Evolutionary conservation across 2,329 filamentous ascomycete genomes (phyloP).

Genomic region (Periconia sp.): DNA sequence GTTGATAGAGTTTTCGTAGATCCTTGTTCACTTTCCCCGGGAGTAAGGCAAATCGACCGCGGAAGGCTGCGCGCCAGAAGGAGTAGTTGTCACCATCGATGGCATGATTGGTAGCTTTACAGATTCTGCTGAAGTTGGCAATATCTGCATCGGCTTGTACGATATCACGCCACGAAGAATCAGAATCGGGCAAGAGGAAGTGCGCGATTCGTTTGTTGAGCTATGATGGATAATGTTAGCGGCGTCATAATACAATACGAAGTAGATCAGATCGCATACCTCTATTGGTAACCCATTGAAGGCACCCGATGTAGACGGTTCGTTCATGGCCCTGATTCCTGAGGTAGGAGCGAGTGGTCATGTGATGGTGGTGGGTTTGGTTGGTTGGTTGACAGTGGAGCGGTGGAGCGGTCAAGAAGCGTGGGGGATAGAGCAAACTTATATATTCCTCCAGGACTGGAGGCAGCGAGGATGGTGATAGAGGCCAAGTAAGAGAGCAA

Average conservation of each 20-base stretch:
- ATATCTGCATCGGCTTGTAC: constrained; percentile 46
- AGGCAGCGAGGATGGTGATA: background rate
- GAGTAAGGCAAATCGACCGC: constrained; percentile 43
- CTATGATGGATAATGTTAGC: constrained; percentile 21
- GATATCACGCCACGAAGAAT: constrained; percentile 1
- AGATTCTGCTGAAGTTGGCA: constrained; percentile 43
- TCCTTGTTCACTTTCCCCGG: constrained; percentile 22
- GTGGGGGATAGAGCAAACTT: background rate
- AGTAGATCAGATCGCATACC: constrained; percentile 12
- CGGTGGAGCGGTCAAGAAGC: too few species aligned
- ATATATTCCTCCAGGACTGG: background rate
- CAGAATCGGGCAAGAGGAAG: constrained; percentile 21
- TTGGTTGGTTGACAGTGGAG: background rate
- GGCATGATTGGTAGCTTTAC: constrained; percentile 41
- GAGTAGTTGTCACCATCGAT: constrained; percentile 44
- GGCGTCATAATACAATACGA: constrained; percentile 6
- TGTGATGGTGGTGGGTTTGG: background rate
- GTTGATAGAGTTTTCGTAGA: constrained; percentile 42
- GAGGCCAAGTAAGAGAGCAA: too few species aligned
- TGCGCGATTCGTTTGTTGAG: constrained; percentile 45
- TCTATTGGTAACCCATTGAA: constrained; percentile 39
- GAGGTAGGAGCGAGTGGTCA: background rate
- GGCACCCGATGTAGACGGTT: constrained; percentile 15
- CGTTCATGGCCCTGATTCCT: constrained; percentile 11
- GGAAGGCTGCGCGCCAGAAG: constrained; percentile 53